A percentile compares a stretch with the other conserved stretches of the same genome.
Evolutionary conservation across 352 stramenopile genomes (phyloP).

Genomic region (Globisporangium spiculum): DNA sequence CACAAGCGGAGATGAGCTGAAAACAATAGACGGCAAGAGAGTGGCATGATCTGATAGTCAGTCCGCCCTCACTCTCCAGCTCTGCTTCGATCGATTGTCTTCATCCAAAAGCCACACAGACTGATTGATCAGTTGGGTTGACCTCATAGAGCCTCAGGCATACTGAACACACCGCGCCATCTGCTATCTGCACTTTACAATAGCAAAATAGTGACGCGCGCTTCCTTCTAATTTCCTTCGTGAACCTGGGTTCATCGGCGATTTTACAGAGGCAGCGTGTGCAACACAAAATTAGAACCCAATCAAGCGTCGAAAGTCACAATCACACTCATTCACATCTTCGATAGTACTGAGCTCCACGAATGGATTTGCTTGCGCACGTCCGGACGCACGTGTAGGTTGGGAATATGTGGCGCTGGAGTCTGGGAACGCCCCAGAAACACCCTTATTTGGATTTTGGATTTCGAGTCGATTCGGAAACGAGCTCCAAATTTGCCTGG

Average conservation of each 20-base stretch:
- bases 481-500: too few relatives aligned
- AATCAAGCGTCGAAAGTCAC: neutral
- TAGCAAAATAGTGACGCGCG: neutral
- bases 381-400: neutral
- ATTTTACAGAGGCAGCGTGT: neutral
- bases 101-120: too few relatives aligned
- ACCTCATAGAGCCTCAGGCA: too few relatives aligned
- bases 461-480: too few relatives aligned
- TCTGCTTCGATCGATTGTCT: neutral
- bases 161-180: neutral
- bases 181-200: neutral
- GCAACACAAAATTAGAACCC: neutral
- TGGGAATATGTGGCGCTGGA: neutral
- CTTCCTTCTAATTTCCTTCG: neutral
- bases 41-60: slow-evolving; percentile 1
- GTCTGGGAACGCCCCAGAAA: too few relatives aligned
- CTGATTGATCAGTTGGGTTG: neutral
- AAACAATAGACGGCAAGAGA: neutral
- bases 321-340: neutral
- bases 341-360: too few relatives aligned
- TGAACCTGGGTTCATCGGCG: neutral
- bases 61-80: neutral
- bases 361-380: too few relatives aligned
- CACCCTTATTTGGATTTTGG: neutral
- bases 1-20: neutral